These are phyloP conservation scores for Geotrichum reessii DNA, from an alignment of 1,139 yeast species.

Conservation along the genomic window DNA sequence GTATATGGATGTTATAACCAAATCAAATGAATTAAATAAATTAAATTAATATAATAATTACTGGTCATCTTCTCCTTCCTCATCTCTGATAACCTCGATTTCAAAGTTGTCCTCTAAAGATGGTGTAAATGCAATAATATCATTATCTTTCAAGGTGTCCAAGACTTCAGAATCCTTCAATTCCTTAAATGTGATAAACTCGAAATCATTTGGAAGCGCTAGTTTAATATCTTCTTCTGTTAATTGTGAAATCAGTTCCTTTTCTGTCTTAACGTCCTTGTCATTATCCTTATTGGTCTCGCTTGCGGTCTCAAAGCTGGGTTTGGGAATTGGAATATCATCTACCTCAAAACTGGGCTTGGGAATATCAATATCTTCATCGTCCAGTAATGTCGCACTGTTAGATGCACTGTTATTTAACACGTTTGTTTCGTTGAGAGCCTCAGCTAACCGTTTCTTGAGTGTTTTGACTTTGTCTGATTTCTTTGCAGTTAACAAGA, in stretches of 20 bases:
- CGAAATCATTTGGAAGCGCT: constrained; percentile 6
- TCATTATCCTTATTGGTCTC: background rate
- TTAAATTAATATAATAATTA: background rate
- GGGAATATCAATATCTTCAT: constrained; percentile 9
- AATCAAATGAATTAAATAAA: background rate
- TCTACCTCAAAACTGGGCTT: constrained; percentile 4
- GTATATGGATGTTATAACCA: background rate
- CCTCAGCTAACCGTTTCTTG: constrained; percentile 5
- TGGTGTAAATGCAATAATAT: constrained; percentile 10
- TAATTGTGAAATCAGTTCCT: background rate
- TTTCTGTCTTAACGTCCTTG: background rate
- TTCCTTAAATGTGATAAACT: constrained; percentile 1
- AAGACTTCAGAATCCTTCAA: constrained; percentile 6
- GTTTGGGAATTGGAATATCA: constrained; percentile 9
- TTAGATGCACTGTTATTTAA: background rate
- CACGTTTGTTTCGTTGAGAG: constrained; percentile 11
- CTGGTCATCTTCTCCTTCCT: constrained; percentile 11
- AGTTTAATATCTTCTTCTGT: background rate
- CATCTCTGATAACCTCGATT: constrained; percentile 6
- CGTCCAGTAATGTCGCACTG: background rate
- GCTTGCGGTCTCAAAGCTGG: background rate
- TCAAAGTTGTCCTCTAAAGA: constrained; percentile 8
- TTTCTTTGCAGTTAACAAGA: constrained; percentile 11
- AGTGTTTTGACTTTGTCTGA: constrained; percentile 1
- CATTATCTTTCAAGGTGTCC: constrained; percentile 9